Evolutionary conservation across 2,329 filamentous ascomycete genomes (phyloP), one percentile per base, ranked within the genome.

Genomic region (Dryadomyces sulphureus): DNA sequence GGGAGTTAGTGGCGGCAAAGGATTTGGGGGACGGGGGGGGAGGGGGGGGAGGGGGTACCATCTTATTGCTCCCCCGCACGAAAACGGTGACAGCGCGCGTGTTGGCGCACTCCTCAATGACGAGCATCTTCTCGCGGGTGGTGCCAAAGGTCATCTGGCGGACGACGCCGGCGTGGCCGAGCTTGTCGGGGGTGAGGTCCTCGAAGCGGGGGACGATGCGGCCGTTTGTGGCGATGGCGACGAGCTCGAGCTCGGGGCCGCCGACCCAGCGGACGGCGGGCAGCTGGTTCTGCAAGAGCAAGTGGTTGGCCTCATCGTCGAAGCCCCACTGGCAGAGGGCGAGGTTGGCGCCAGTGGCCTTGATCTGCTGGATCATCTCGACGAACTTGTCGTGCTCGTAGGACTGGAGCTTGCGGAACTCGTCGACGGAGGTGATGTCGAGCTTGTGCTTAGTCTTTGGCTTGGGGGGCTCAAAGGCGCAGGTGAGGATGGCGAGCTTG

Each of bases 301-400:
- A 69, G 65, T 98, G 92, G 70, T 98, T 98, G 52, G 92, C 92
- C 69, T 98, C 92, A 60, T 98, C 92, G 61, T 98, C 92, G 60
- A 98, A 98, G 54, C 92, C 92, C 92, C 93, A 98, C 64, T 98
- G 93, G 68, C 92, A 98, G 60, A 98, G 94, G 53, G 89, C 92
- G 50, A 98, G 75, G 68, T 98, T 98, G 53, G 92, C 92, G 51
- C 92, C 92, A 1, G 90, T 93, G 58, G 85, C 85, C 70, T 98
- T 98, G 71, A 98, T 92, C 66, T 95, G 85, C 61, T 93, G 75
- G 57, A 98, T 95, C 92, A 98, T 98, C 69, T 96, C 90, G 49
- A 86, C 77, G 61, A 98, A 98, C 69, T 96, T 98, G 61, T 86
- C 84, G 57, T 81, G 81, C 68, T 98, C 92, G 68, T 98, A 98